A percentile compares a stretch with the other conserved stretches of the same genome.
Conservation (phyloP, 2,329 filamentous ascomycete genomes). For the Rhynchosporium secalis region DNA sequence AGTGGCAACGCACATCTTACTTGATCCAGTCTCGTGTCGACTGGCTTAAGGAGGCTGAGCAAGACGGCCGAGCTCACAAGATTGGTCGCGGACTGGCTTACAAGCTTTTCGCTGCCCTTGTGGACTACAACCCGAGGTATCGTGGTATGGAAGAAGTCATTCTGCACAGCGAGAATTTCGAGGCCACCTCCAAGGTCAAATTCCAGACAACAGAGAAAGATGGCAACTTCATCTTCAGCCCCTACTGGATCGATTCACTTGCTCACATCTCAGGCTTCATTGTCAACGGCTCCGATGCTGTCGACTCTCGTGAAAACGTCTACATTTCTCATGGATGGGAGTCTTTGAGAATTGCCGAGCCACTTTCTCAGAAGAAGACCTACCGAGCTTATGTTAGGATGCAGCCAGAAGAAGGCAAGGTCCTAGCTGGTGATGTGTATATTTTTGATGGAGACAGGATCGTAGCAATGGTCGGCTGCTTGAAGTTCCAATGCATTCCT, state of each 20-base stretch:
- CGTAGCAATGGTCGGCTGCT: slow-evolving; percentile 32
- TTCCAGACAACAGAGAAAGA: slow-evolving; percentile 48
- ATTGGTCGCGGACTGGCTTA: slow-evolving; percentile 75
- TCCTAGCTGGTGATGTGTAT: slow-evolving; percentile 55
- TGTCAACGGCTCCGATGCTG: slow-evolving; percentile 57
- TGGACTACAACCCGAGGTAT: slow-evolving; percentile 56
- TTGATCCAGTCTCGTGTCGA: slow-evolving; percentile 65
- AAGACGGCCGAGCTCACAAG: slow-evolving; percentile 67
- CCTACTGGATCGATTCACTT: slow-evolving; percentile 60
- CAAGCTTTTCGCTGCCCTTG: slow-evolving; percentile 63
- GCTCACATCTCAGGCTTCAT: slow-evolving; percentile 62
- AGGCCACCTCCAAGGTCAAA: slow-evolving; percentile 43
- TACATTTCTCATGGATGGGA: slow-evolving; percentile 63
- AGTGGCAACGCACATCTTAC: slow-evolving; percentile 69
- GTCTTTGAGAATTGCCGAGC: slow-evolving; percentile 52
- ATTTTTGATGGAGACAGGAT: slow-evolving; percentile 48
- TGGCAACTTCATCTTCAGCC: slow-evolving; percentile 54
- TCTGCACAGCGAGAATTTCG: slow-evolving; percentile 42
- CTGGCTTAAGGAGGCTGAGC: slow-evolving; percentile 58
- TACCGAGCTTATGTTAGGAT: slow-evolving; percentile 60
- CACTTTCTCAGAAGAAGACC: slow-evolving; percentile 46
- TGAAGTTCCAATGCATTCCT: slow-evolving; percentile 42
- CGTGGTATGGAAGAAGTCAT: slow-evolving; percentile 61
- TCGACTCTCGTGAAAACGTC: slow-evolving; percentile 55
- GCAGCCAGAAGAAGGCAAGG: slow-evolving; percentile 51